Evolutionary conservation across 2,329 filamentous ascomycete genomes (phyloP).

Genomic region (Mycosphaerella sp.): DNA sequence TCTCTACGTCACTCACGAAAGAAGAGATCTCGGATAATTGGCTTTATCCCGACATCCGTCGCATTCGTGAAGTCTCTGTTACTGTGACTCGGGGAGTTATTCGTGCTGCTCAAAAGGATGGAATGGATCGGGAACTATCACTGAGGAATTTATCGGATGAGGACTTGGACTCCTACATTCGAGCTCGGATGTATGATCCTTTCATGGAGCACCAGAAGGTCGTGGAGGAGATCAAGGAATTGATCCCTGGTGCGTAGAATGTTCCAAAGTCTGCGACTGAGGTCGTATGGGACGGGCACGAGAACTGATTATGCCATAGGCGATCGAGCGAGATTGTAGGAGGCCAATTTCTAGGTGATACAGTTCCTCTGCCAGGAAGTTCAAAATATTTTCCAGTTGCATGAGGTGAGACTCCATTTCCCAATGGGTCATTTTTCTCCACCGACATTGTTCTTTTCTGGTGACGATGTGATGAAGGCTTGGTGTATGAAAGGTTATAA

Average conservation of each 20-base stretch:
- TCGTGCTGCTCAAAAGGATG: conserved; percentile 77
- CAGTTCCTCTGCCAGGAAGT: no score
- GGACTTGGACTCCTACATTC: conserved; percentile 63
- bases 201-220: conserved; percentile 42
- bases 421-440: no score
- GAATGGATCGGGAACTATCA: conserved; percentile 48
- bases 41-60: conserved; percentile 81
- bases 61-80: conserved; percentile 84
- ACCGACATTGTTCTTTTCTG: no score
- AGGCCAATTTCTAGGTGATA: no score
- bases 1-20: conserved; percentile 69
- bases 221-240: conserved; percentile 26
- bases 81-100: conserved; percentile 87
- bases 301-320: conserved; percentile 4
- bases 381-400: no score
- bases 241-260: conserved; percentile 8
- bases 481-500: no score
- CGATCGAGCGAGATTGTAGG: conserved; percentile 4
- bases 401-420: no score
- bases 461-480: no score
- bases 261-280: conserved; percentile 5
- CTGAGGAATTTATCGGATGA: conserved; percentile 64
- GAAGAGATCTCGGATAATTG: conserved; percentile 78
- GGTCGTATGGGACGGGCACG: conserved; percentile 1
- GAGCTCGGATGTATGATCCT: conserved; percentile 47